Conservation (phyloP, 495 filamentous ascomycete genomes). For the Podospora comata region DNA sequence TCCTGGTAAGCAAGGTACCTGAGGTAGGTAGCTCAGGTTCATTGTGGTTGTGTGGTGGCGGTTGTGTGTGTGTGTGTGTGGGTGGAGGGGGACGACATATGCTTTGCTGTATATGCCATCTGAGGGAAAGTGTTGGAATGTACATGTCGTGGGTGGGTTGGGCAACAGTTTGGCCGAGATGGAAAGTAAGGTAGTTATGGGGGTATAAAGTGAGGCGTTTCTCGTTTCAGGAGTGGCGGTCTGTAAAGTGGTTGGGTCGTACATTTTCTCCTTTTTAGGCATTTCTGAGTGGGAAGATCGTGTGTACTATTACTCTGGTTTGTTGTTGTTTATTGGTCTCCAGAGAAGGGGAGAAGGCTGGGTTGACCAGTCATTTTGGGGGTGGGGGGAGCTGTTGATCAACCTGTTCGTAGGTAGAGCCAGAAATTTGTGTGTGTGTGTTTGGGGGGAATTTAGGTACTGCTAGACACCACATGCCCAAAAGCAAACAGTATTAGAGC, state of each 20-base stretch:
- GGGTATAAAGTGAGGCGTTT: background rate
- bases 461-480: background rate
- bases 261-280: background rate
- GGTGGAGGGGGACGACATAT: background rate
- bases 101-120: background rate
- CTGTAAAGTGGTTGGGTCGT: background rate
- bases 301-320: too few species aligned
- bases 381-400: too few species aligned
- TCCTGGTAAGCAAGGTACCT: background rate
- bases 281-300: background rate
- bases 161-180: constrained; percentile 3
- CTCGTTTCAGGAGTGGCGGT: background rate
- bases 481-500: background rate
- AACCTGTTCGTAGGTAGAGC: too few species aligned
- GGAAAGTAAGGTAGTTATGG: background rate
- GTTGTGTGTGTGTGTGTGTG: background rate
- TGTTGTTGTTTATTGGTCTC: too few species aligned
- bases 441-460: too few species aligned
- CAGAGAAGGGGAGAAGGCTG: too few species aligned
- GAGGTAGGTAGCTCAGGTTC: too few species aligned
- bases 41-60: background rate
- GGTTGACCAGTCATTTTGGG: too few species aligned
- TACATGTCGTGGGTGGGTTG: background rate
- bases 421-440: too few species aligned
- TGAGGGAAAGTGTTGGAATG: background rate